phyloP scores from a whole-genome alignment of 192 early-diverging fungal species.

The Gamsiella multidivaricata region DNA sequence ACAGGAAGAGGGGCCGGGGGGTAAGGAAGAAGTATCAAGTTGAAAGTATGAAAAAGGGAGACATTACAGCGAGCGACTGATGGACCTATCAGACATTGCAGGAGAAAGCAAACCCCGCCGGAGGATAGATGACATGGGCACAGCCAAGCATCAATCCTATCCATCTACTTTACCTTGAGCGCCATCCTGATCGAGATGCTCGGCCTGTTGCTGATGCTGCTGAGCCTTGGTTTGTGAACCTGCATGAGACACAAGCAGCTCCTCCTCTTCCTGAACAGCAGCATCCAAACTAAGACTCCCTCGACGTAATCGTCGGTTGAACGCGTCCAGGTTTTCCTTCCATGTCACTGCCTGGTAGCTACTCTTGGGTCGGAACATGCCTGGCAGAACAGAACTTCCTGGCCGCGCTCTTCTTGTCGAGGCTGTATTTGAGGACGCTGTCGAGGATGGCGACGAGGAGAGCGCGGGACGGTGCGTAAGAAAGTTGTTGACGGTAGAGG shows the following conservation, averaged over 20 bases:
- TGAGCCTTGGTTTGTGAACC: slow-evolving; percentile 19
- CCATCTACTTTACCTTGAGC: slow-evolving; percentile 8
- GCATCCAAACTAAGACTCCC: slow-evolving; percentile 43
- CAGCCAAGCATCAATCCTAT: too few species aligned
- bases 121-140: too few species aligned
- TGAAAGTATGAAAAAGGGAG: too few species aligned
- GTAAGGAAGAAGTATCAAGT: background rate
- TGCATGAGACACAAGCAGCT: slow-evolving; percentile 3
- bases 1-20: background rate
- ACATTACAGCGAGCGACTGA: background rate
- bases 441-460: slow-evolving; percentile 11
- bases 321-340: slow-evolving; percentile 53
- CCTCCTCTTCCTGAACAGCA: slow-evolving; percentile 30
- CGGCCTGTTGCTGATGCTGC: background rate
- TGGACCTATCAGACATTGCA: background rate
- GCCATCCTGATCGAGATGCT: slow-evolving; percentile 1
- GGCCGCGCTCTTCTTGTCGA: slow-evolving; percentile 12
- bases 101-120: background rate
- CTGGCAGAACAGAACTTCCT: slow-evolving; percentile 7
- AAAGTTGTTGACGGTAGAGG: background rate
- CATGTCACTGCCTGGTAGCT: slow-evolving; percentile 42
- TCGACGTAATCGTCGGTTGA: slow-evolving; percentile 42
- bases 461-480: background rate
- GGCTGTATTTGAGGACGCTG: background rate
- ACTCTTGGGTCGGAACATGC: slow-evolving; percentile 30